Percentiles rank a stretch among this genome's conserved stretches.
Evolutionary conservation across 108 stramenopile genomes (phyloP).

Genomic region (Seminavis robusta): DNA sequence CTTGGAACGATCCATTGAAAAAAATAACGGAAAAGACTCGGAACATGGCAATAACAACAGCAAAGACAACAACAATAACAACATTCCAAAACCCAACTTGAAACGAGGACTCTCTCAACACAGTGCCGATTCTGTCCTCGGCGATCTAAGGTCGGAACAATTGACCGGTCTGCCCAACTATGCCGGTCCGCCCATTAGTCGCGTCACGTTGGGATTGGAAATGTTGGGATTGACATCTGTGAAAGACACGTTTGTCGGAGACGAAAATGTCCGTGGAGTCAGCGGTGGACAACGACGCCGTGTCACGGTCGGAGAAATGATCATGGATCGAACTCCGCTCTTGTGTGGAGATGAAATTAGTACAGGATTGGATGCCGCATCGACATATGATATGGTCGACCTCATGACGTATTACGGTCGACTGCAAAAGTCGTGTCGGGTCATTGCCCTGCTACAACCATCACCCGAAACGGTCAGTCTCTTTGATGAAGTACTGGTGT

Average conservation of each 20-base stretch:
- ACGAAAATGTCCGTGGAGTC: conserved; percentile 71
- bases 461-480: conserved; percentile 90
- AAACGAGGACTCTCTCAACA: too few relatives aligned
- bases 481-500: conserved; percentile 85
- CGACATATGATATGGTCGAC: conserved; percentile 63
- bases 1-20: too few relatives aligned
- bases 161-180: conserved; percentile 1
- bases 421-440: conserved; percentile 43
- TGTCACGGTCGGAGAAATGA: conserved; percentile 87
- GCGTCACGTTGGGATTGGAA: too few relatives aligned
- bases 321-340: conserved; percentile 51
- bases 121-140: too few relatives aligned
- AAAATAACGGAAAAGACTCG: too few relatives aligned
- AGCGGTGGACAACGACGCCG: conserved; percentile 72
- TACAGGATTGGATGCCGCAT: conserved; percentile 79
- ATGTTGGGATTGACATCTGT: conserved; percentile 49
- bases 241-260: conserved; percentile 80
- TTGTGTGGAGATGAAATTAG: conserved; percentile 88
- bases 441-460: conserved; percentile 90
- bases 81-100: too few relatives aligned
- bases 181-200: too few relatives aligned
- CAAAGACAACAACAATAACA: not conserved
- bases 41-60: too few relatives aligned
- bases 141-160: too few relatives aligned
- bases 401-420: conserved; percentile 19